These are phyloP conservation scores for Emmonsia crescens DNA, from an alignment of 2,329 filamentous ascomycete species.

Conservation along the genomic window DNA sequence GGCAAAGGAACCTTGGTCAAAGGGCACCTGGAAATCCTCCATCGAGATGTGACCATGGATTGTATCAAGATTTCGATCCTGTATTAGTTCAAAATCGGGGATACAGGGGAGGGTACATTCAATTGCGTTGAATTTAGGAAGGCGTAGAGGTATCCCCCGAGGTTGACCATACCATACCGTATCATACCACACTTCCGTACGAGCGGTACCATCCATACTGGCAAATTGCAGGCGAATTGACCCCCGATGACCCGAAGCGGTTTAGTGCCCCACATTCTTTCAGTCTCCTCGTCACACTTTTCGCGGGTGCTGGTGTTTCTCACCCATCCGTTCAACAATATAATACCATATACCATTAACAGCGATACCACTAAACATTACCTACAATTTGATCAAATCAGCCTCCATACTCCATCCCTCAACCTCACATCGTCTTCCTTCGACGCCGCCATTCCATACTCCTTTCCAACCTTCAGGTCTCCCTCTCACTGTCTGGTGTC, in stretches of 20 bases:
- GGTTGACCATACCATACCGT: neutral
- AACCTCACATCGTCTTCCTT: neutral
- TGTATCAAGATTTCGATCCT: neutral
- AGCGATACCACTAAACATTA: neutral
- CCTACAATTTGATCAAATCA: neutral
- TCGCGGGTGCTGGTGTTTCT: neutral
- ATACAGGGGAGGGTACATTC: neutral
- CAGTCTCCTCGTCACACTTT: neutral
- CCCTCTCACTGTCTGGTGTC: neutral
- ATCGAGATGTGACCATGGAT: neutral
- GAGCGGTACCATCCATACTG: neutral
- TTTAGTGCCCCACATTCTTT: neutral
- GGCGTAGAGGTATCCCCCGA: neutral
- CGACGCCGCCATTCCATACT: neutral
- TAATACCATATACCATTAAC: neutral
- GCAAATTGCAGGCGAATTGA: neutral
- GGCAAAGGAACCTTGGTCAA: neutral
- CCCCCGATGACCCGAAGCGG: neutral
- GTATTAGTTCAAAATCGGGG: neutral
- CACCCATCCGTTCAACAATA: no score
- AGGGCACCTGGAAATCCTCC: neutral
- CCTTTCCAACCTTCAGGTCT: neutral
- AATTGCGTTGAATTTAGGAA: neutral
- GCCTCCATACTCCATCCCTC: neutral
- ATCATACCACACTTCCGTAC: neutral